Evolutionary conservation across 495 filamentous ascomycete genomes (phyloP), one percentile per base, ranked within the genome.

Genomic region (Talaromyces wortmannii): DNA sequence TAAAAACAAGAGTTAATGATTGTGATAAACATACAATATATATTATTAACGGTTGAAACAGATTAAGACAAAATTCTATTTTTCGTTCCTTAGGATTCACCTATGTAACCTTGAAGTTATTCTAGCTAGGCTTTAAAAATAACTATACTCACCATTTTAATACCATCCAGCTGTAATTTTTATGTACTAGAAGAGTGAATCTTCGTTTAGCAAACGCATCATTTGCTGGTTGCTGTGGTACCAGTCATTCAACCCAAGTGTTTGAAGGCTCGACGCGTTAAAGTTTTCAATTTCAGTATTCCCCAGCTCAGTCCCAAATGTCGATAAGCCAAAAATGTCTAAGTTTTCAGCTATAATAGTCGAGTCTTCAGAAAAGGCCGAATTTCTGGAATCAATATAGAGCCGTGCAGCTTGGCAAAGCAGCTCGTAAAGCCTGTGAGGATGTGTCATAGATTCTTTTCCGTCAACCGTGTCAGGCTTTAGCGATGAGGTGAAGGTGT

Each of bases 331-430:
- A 4, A 52, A 52, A 8, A n/a, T 31, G 15, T 12, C 50, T 18
- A 33, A 42, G 12, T 8, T 15, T n/a, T 43, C 23, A 11, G 50
- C 11, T 10, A 31, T n/a, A 11, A 33, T 8, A n/a, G 15, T 7
- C 43, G 42, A 31, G 6, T 29, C 31, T 17, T 47, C 15, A 32
- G 56, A 13, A 12, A 12, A n/a, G 13, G 12, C 17, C 15, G 10
- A 31, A 13, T 46, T 45, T 11, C 11, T 55, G 13, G 48, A 55
- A 23, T 57, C 55, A 30, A 64, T 45, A 31, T 62, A 62, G 15
- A 64, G 55, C n/a, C 57, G 57, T 36, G 60, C 55, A 52, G 60
- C 62, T 47, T 59, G 51, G 43, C 62, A 64, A 7, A 67, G 60
- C 8, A 67, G 55, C 36, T 59, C 43, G 32, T 63, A 67, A 31